Evolutionary conservation across 2,329 filamentous ascomycete genomes (phyloP).

Genomic region (Colletotrichum trifolii): DNA sequence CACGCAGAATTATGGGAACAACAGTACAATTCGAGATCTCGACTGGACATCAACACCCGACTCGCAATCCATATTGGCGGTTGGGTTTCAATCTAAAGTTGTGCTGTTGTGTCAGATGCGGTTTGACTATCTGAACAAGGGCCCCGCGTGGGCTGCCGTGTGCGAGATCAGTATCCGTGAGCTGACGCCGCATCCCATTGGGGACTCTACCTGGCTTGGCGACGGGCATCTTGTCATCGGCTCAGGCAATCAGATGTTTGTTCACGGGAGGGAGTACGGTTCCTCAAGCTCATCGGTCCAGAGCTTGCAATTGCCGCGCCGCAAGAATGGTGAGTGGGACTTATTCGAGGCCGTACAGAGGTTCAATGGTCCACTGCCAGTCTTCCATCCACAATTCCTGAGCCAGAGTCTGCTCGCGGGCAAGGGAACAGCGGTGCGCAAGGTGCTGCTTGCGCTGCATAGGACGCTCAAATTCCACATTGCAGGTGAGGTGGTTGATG

Average conservation of each 20-base stretch:
- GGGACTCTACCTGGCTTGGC: conserved; percentile 91
- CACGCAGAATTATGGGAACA: conserved; percentile 76
- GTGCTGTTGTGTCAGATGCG: conserved; percentile 86
- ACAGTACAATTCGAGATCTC: conserved; percentile 84
- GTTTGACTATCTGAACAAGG: conserved; percentile 90
- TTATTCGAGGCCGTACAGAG: conserved; percentile 85
- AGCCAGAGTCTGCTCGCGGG: conserved; percentile 87
- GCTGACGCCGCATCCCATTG: conserved; percentile 88
- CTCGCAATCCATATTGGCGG: conserved; percentile 86
- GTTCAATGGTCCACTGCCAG: conserved; percentile 86
- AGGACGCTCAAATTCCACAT: conserved; percentile 84
- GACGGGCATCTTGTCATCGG: conserved; percentile 89
- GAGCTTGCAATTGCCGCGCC: conserved; percentile 58
- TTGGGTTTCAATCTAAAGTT: conserved; percentile 91
- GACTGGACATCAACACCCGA: conserved; percentile 96
- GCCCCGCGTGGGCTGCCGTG: conserved; percentile 89
- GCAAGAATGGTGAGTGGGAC: conserved; percentile 67
- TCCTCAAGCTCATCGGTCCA: conserved; percentile 69
- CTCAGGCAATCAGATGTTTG: conserved; percentile 89
- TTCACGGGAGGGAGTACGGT: conserved; percentile 82
- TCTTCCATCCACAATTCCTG: conserved; percentile 93
- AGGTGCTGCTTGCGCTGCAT: conserved; percentile 77
- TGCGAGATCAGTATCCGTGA: conserved; percentile 84
- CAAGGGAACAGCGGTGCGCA: conserved; percentile 77
- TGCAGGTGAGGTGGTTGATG: conserved; percentile 83